Evolutionary conservation across 371 early-diverging fungal genomes (phyloP), one percentile per base, ranked within the genome.

Genomic region (Batrachochytrium dendrobatidis): DNA sequence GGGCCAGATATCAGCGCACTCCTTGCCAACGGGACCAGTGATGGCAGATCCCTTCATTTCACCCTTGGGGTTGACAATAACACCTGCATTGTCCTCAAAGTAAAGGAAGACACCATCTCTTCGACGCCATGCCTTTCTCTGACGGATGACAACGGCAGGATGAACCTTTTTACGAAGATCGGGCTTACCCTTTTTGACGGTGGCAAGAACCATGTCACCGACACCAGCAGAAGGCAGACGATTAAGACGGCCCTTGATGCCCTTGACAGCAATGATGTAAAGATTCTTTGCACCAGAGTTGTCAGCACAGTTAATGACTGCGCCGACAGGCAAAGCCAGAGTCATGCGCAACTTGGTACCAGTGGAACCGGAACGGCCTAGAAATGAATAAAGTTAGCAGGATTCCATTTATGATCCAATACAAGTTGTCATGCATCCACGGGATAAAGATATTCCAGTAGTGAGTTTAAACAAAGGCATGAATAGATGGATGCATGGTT

Each of bases 141-240:
- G 99, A 72, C 99, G 96, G 62, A 99, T 87, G 68, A 99, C 89
- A 73, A 99, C 97, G 64, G 98, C 99, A 70, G 97, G 95, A 94
- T 91, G 67, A 99, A 93, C 92, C 88, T 99, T 99, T 91, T 99
- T 99, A 80, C 99, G 86, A 77, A 99, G 85, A 75, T 99, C 99
- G 60, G 99, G 99, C 89, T 99, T 99, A 73, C 99, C 99, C 92
- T 99, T 99, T 88, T 98, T 97, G 80, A 99, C 99, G 62, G 99
- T 94, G 66, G 95, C 95, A 64, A 99, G 86, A 61, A 99, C 86
- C 91, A 99, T 95, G 86, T 99, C 99, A 78, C 99, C 99, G 62
- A 92, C 93, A 82, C 97, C 95, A 74, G 97, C 99, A 66, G 97
- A 89, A 57, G 99, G 99, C 62, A 99, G 87, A 80, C 99, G 87